Evolutionary conservation across 176 grass and related monocot genomes (phyloP).

Genomic region (Hordeum marinum): DNA sequence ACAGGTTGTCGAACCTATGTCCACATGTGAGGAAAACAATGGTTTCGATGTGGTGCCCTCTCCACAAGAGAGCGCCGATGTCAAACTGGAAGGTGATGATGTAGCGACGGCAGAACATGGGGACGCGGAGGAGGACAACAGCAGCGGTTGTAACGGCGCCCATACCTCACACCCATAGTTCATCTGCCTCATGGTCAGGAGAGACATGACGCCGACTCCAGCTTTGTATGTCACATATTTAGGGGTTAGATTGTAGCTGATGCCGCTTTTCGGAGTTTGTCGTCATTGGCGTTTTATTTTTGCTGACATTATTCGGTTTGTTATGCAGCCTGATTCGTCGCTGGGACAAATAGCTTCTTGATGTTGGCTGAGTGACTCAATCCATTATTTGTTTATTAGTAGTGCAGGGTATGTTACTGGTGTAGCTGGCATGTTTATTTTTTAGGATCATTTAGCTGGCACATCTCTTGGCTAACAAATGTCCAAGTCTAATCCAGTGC

Average conservation of each 20-base stretch:
- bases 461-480: too few species aligned
- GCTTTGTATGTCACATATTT: not conserved
- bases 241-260: not conserved
- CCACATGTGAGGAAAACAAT: slow-evolving; percentile 12
- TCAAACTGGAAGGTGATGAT: slow-evolving; percentile 8
- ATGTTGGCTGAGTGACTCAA: not conserved
- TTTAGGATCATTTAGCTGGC: too few species aligned
- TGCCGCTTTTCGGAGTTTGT: slow-evolving; percentile 2
- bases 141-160: not conserved
- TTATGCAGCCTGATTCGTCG: not conserved
- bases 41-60: not conserved
- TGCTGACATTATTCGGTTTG: not conserved
- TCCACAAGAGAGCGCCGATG: not conserved
- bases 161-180: not conserved
- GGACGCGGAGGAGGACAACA: not conserved
- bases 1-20: slow-evolving; percentile 22
- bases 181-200: not conserved
- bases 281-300: not conserved
- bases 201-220: not conserved
- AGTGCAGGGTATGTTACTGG: too few species aligned
- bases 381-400: not conserved
- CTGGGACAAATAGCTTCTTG: not conserved
- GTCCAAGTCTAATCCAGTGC: too few species aligned
- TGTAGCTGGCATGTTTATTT: too few species aligned
- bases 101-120: not conserved